These are phyloP conservation scores for Trichoderma sp. DNA, from an alignment of 2,329 filamentous ascomycete species.

Conservation along the genomic window DNA sequence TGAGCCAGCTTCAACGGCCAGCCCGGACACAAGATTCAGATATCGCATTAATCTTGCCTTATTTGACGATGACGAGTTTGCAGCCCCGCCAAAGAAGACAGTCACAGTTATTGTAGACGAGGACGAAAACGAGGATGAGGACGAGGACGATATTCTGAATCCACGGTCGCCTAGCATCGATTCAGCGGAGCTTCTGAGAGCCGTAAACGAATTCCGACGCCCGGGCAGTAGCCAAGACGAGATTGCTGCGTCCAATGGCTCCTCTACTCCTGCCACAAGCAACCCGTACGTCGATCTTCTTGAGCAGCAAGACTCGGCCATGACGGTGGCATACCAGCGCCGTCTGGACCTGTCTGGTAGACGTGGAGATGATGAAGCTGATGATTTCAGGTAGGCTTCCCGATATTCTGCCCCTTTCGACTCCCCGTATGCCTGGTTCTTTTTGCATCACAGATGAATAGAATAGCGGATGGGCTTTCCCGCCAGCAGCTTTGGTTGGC, in stretches of 20 bases:
- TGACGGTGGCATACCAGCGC: slow-evolving; percentile 35
- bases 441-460: not conserved
- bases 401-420: not conserved
- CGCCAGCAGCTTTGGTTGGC: not conserved
- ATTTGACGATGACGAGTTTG: slow-evolving; percentile 28
- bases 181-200: not conserved
- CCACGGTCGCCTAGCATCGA: not conserved
- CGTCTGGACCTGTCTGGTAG: slow-evolving; percentile 29
- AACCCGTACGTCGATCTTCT: slow-evolving; percentile 36
- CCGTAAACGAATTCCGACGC: not conserved
- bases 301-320: slow-evolving; percentile 35
- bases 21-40: slow-evolving; percentile 23
- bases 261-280: slow-evolving; percentile 26
- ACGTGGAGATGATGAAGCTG: slow-evolving; percentile 29
- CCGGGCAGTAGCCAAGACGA: not conserved
- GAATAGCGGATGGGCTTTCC: not conserved
- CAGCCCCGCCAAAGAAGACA: not conserved
- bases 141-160: slow-evolving; percentile 9
- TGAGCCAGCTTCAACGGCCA: not conserved
- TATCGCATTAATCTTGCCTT: slow-evolving; percentile 25
- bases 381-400: slow-evolving; percentile 36
- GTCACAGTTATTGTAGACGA: not conserved
- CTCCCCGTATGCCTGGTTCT: not conserved
- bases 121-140: not conserved
- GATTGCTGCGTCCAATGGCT: not conserved